These are phyloP conservation scores for Exserohilum rostratum DNA, from an alignment of 2,329 filamentous ascomycete genomes.

Conservation along the genomic window DNA sequence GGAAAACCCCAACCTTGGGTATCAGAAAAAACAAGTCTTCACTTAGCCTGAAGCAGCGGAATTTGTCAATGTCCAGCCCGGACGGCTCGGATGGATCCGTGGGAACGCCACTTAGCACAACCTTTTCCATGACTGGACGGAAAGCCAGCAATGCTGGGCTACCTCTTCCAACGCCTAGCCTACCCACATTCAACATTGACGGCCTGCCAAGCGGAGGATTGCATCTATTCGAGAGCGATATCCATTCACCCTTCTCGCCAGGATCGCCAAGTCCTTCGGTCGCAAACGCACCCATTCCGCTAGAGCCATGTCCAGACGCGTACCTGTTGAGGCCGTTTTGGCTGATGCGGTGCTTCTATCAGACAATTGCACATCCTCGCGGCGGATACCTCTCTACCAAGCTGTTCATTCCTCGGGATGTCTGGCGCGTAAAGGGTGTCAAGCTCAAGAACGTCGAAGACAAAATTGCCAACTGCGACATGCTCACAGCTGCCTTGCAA, in stretches of 20 bases:
- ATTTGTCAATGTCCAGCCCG: conserved; percentile 68
- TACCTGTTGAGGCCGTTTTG: conserved; percentile 93
- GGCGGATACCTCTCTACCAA: conserved; percentile 92
- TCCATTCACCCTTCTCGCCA: conserved; percentile 70
- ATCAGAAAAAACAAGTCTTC: conserved; percentile 60
- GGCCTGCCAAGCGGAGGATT: conserved; percentile 69
- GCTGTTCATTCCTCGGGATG: conserved; percentile 88
- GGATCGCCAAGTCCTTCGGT: conserved; percentile 69
- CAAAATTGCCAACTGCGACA: conserved; percentile 89
- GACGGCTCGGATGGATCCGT: conserved; percentile 71
- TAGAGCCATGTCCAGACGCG: conserved; percentile 91
- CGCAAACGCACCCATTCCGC: conserved; percentile 71
- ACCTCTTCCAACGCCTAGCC: conserved; percentile 71
- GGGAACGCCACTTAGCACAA: conserved; percentile 73
- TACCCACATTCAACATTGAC: conserved; percentile 64
- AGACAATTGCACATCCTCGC: conserved; percentile 87
- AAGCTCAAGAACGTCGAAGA: conserved; percentile 92
- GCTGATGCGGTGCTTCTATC: conserved; percentile 93
- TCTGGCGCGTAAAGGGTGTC: conserved; percentile 92
- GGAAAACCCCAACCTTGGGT: conserved; percentile 37
- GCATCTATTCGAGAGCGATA: conserved; percentile 82
- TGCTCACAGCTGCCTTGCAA: conserved; percentile 84
- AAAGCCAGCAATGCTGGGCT: conserved; percentile 63
- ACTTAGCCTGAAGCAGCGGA: conserved; percentile 73
- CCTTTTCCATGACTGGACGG: conserved; percentile 61